phyloP scores from a whole-genome alignment of 140 eudicot genomes.

The Senecio squalidus region DNA sequence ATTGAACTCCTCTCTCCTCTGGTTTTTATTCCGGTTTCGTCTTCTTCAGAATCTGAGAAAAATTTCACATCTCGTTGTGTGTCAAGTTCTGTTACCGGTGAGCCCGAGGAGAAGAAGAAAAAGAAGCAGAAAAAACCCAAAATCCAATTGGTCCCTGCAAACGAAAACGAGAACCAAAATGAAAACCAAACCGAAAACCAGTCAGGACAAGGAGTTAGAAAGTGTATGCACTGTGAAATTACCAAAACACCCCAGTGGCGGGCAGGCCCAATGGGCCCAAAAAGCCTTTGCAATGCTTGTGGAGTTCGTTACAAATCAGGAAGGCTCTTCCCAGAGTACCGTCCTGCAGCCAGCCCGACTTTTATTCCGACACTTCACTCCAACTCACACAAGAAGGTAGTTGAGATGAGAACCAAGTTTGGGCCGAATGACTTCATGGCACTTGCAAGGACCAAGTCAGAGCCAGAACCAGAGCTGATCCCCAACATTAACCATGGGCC shows the following conservation, averaged over 20 bases:
- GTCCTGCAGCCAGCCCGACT: constrained; percentile 99
- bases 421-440: constrained; percentile 21
- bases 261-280: constrained; percentile 97
- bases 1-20: constrained; percentile 52
- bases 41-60: constrained; percentile 42
- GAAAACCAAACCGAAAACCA: constrained; percentile 14
- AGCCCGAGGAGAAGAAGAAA: constrained; percentile 46
- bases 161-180: constrained; percentile 22
- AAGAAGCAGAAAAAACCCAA: constrained; percentile 47
- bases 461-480: constrained; percentile 24
- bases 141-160: constrained; percentile 18
- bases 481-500: constrained; percentile 25
- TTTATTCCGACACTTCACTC: constrained; percentile 86
- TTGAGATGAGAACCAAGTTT: constrained; percentile 78
- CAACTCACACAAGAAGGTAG: constrained; percentile 92
- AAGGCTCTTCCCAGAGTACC: constrained; percentile 86
- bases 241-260: constrained; percentile 99
- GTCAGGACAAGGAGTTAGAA: constrained; percentile 47
- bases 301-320: constrained; percentile 98
- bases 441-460: not conserved
- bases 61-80: constrained; percentile 45
- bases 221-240: constrained; percentile 94
- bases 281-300: constrained; percentile 91
- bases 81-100: constrained; percentile 10
- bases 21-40: constrained; percentile 21